These are phyloP conservation scores for Zopfia rhizophila DNA, from an alignment of 2,329 filamentous ascomycete species.

Conservation along the genomic window DNA sequence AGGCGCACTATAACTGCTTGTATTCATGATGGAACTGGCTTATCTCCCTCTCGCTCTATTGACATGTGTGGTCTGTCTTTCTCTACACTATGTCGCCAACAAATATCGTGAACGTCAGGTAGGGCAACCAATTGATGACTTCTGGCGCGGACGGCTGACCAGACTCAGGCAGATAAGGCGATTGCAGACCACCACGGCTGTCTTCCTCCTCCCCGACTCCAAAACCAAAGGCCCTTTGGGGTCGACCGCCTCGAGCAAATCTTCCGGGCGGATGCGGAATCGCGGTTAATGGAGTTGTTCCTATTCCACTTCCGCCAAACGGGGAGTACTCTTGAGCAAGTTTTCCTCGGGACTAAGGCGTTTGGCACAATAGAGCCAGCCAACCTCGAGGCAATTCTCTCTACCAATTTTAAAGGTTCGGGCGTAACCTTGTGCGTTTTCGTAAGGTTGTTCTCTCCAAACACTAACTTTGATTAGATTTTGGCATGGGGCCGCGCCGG, in stretches of 20 bases:
- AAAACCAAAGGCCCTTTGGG: slow-evolving; percentile 31
- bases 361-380: slow-evolving; percentile 37
- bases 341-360: slow-evolving; percentile 29
- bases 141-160: slow-evolving; percentile 2
- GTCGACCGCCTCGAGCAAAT: slow-evolving; percentile 36
- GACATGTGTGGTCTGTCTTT: slow-evolving; percentile 4
- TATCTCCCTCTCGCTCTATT: slow-evolving; percentile 4
- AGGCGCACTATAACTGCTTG: too few relatives aligned
- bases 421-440: slow-evolving; percentile 1
- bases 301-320: slow-evolving; percentile 50
- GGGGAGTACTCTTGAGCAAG: slow-evolving; percentile 31
- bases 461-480: slow-evolving; percentile 41
- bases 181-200: slow-evolving; percentile 24
- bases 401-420: slow-evolving; percentile 32
- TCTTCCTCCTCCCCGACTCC: slow-evolving; percentile 28
- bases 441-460: neutral
- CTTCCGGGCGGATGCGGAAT: slow-evolving; percentile 31
- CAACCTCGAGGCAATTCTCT: slow-evolving; percentile 35
- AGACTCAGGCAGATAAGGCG: slow-evolving; percentile 21
- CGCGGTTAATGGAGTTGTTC: slow-evolving; percentile 41
- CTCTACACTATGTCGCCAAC: slow-evolving; percentile 5
- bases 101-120: slow-evolving; percentile 12
- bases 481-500: slow-evolving; percentile 48
- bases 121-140: neutral
- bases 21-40: slow-evolving; percentile 13